A percentile compares a stretch with the other conserved stretches of the same genome.
Conservation (phyloP, 495 filamentous ascomycete species). For the Neurospora sp. region DNA sequence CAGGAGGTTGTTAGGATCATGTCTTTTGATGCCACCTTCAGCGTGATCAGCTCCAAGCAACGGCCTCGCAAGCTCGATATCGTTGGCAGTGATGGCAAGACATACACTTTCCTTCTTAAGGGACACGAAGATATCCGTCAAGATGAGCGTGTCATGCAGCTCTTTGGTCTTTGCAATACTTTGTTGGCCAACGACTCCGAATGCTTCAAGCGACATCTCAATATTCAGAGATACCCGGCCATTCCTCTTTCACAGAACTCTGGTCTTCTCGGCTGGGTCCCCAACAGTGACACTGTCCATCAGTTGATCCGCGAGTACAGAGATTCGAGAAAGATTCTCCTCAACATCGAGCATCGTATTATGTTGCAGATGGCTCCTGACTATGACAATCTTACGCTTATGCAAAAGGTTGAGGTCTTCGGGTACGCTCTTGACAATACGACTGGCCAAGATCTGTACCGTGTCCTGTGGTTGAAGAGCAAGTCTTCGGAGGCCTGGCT, state of each 20-base stretch:
- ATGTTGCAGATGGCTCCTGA: conserved; percentile 99
- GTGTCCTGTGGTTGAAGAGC: conserved; percentile 95
- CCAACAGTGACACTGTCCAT: conserved; percentile 93
- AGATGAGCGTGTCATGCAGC: conserved; percentile 98
- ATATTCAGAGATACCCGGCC: conserved; percentile 87
- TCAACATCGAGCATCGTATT: conserved; percentile 98
- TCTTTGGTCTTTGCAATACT: conserved; percentile 94
- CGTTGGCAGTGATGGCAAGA: conserved; percentile 74
- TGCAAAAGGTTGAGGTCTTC: conserved; percentile 99
- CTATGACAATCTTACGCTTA: conserved; percentile 94
- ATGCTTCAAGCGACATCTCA: conserved; percentile 91
- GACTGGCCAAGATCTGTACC: conserved; percentile 95
- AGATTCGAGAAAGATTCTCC: conserved; percentile 88
- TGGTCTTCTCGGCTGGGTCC: conserved; percentile 93
- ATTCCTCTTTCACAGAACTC: conserved; percentile 95
- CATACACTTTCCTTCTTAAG: conserved; percentile 83
- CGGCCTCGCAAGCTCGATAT: conserved; percentile 82
- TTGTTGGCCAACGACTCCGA: conserved; percentile 85
- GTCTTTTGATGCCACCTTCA: conserved; percentile 78
- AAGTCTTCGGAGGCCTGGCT: conserved; percentile 98
- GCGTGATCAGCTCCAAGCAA: conserved; percentile 95
- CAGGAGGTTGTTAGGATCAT: conserved; percentile 78
- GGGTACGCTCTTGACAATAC: conserved; percentile 98
- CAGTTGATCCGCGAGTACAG: conserved; percentile 95
- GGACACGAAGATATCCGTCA: conserved; percentile 98